Conservation (phyloP, 192 early-diverging fungal genomes). For the Entrophospora sp. region DNA sequence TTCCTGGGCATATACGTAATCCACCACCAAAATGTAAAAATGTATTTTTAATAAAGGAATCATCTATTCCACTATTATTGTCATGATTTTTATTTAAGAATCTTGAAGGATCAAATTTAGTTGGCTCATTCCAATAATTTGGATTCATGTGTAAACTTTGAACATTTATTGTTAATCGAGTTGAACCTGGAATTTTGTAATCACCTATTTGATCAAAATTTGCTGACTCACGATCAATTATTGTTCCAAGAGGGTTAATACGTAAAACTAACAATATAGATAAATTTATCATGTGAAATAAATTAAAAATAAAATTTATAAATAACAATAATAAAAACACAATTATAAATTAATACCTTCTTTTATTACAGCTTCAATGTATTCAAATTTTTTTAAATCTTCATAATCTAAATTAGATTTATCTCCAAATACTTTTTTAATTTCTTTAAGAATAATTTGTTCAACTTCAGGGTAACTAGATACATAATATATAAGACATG, state of each 20-base stretch:
- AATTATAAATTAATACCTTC: background rate
- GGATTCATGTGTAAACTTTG: background rate
- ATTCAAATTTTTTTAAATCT: conserved; percentile 1
- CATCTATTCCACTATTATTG: too few species aligned
- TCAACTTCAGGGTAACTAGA: background rate
- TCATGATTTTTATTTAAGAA: background rate
- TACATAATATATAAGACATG: background rate
- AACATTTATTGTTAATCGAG: background rate
- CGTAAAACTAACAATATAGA: background rate
- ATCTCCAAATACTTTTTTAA: background rate
- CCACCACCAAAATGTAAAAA: conserved; percentile 1
- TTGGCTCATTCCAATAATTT: background rate
- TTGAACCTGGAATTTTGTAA: background rate
- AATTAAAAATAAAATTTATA: background rate
- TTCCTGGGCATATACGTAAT: background rate
- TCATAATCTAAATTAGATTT: background rate
- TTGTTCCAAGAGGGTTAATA: background rate
- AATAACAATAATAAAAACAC: background rate
- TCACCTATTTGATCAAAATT: background rate
- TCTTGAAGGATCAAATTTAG: conserved; percentile 1
- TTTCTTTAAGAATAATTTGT: background rate
- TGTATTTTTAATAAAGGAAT: background rate
- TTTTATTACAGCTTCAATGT: background rate
- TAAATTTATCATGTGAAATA: too few species aligned
- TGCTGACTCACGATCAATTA: background rate